Evolutionary conservation across 371 early-diverging fungal genomes (phyloP), one percentile per base, ranked within the genome.

Genomic region (Batkoa obscura): DNA sequence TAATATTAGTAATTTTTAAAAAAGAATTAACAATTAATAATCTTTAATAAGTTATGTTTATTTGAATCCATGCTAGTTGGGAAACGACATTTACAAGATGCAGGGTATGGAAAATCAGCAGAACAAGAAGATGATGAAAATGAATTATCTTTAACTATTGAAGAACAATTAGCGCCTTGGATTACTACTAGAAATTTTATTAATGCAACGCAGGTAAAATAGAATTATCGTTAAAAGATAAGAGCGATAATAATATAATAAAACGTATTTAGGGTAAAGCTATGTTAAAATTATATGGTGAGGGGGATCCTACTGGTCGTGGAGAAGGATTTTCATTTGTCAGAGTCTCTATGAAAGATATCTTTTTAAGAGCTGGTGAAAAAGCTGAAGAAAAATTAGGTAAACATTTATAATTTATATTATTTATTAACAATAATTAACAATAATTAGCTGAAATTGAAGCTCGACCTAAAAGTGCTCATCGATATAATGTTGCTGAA

Each of bases 321-420:
- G 98, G 96, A 34, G 98, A 97, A 69, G 99, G 95, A 12, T 97
- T 98, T 66, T 94, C 94, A 71, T 99, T 95, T 68, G 86, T 99
- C 59, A 82, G 93, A 55, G 86, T 90, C 30, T 88, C 87, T 4
- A 89, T 94, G 90, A 98, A 98, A 69, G 94, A 93, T 60, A 90
- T 93, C 57, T 92, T 94, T 60, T 74, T 92, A 65, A 77, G 88
- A 34, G 83, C 87, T 10, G 89, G 89, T 34, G 91, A 89, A 65
- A 80, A 81, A 45, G 78, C 85, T 37, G 83, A 86, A 64, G 85
- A 86, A 56, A 80, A 84, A 63, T 66, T 84, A 46, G 70, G 73
- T 69, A 68, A 38, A 43, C 36, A 37, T 13, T 8, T 9, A 39
- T 48, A 32, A 42, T 35, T 31, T 33, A 42, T 32, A 56, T 59